Percentiles rank a stretch among this genome's conserved stretches.
phyloP scores from a whole-genome alignment of 805 yeast genomes.

The Metschnikowia borealis region DNA sequence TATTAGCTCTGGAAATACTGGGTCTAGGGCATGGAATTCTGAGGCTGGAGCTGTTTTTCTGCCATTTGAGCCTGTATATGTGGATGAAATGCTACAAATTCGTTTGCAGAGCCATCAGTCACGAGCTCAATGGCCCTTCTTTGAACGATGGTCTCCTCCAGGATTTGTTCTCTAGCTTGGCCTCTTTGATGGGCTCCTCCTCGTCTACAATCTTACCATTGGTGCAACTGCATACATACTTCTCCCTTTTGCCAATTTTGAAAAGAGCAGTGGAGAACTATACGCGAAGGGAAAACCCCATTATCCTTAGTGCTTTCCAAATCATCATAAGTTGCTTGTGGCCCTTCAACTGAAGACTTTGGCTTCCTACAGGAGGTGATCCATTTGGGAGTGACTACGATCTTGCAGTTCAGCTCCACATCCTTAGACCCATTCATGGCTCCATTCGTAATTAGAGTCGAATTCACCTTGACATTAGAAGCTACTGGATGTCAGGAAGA shows the following conservation, averaged over 20 bases:
- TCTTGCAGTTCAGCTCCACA: slow-evolving; percentile 34
- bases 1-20: too few relatives aligned
- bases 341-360: too few relatives aligned
- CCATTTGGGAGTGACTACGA: slow-evolving; percentile 35
- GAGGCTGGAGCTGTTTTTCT: slow-evolving; percentile 23
- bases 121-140: slow-evolving; percentile 8
- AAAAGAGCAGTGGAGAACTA: slow-evolving; percentile 12
- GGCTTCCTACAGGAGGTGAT: slow-evolving; percentile 36
- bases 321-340: slow-evolving; percentile 43
- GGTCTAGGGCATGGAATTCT: slow-evolving; percentile 6
- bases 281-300: slow-evolving; percentile 23
- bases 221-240: slow-evolving; percentile 13
- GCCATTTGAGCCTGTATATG: slow-evolving; percentile 26
- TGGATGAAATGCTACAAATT: slow-evolving; percentile 27
- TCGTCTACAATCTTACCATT: slow-evolving; percentile 19
- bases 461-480: too few relatives aligned
- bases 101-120: slow-evolving; percentile 18
- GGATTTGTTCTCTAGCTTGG: slow-evolving; percentile 20
- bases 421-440: slow-evolving; percentile 29
- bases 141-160: slow-evolving; percentile 20
- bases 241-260: slow-evolving; percentile 19
- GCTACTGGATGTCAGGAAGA: too few relatives aligned
- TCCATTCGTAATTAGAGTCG: too few relatives aligned
- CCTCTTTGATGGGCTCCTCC: slow-evolving; percentile 22
- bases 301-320: slow-evolving; percentile 28